A percentile compares a stretch with the other conserved stretches of the same genome.
phyloP scores from a whole-genome alignment of 306 rosid genomes.

The Alnus glutinosa region DNA sequence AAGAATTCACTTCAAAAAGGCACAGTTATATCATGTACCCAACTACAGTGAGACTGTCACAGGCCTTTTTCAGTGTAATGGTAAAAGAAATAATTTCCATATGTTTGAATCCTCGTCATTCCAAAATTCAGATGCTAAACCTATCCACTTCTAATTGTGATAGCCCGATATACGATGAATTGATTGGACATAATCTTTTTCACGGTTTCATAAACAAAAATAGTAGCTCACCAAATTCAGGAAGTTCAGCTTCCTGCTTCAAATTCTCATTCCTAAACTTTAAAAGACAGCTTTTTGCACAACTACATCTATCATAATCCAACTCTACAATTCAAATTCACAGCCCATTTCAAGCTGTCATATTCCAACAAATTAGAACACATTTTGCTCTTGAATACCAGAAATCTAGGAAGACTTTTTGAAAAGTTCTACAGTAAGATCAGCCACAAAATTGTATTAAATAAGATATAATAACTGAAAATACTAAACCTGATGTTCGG shows the following conservation, averaged over 20 bases:
- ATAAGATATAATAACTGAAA: conserved; percentile 14
- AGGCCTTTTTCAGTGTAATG: background rate
- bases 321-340: conserved; percentile 17
- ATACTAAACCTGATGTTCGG: conserved; percentile 83
- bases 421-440: conserved; percentile 13
- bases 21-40: background rate
- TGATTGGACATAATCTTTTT: background rate
- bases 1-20: background rate
- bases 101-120: background rate
- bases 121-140: conserved; percentile 2
- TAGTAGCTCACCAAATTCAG: background rate
- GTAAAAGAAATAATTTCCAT: background rate
- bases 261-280: background rate
- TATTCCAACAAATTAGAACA: conserved; percentile 2
- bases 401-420: background rate
- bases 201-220: background rate
- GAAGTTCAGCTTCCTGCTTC: conserved; percentile 3
- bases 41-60: background rate
- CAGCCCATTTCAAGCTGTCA: background rate
- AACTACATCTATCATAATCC: conserved; percentile 9
- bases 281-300: conserved; percentile 8
- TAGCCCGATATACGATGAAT: background rate
- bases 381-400: background rate
- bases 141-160: background rate
- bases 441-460: background rate